phyloP scores from a whole-genome alignment of 805 yeast genomes.

The Scheffersomyces ergatensis region DNA sequence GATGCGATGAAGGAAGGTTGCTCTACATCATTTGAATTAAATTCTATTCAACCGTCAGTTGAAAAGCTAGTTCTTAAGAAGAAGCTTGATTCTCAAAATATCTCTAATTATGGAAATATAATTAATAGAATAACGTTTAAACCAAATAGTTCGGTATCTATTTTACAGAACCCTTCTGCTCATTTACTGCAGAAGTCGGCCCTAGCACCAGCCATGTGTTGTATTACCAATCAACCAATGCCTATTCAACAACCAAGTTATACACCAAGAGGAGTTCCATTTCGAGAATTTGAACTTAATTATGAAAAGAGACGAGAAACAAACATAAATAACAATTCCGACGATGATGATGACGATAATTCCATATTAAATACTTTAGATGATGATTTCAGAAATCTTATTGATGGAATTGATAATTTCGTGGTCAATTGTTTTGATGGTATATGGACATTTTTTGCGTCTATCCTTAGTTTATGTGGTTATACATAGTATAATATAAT shows the following conservation, averaged over 20 bases:
- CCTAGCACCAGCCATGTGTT: conserved; percentile 1
- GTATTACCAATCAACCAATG: conserved; percentile 3
- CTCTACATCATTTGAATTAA: background rate
- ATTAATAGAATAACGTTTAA: conserved; percentile 8
- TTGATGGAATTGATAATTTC: conserved; percentile 18
- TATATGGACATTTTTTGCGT: conserved; percentile 7
- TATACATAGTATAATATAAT: no score
- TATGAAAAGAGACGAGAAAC: conserved; percentile 10
- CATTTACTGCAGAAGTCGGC: background rate
- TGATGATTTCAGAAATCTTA: conserved; percentile 14
- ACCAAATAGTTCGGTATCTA: conserved; percentile 16
- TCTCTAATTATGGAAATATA: conserved; percentile 1
- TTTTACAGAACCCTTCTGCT: conserved; percentile 1
- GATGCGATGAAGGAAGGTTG: background rate
- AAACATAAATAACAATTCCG: conserved; percentile 2
- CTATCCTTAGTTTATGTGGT: background rate
- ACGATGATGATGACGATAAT: conserved; percentile 10
- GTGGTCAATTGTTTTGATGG: conserved; percentile 12
- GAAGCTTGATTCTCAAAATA: background rate
- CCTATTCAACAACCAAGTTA: conserved; percentile 6
- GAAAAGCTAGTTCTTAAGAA: background rate
- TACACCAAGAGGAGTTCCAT: conserved; percentile 23
- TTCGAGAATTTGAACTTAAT: conserved; percentile 15
- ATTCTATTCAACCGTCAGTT: background rate
- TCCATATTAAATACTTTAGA: conserved; percentile 5